Evolutionary conservation across 208 protist species (phyloP).

Genomic region (Leishmania turanica): DNA sequence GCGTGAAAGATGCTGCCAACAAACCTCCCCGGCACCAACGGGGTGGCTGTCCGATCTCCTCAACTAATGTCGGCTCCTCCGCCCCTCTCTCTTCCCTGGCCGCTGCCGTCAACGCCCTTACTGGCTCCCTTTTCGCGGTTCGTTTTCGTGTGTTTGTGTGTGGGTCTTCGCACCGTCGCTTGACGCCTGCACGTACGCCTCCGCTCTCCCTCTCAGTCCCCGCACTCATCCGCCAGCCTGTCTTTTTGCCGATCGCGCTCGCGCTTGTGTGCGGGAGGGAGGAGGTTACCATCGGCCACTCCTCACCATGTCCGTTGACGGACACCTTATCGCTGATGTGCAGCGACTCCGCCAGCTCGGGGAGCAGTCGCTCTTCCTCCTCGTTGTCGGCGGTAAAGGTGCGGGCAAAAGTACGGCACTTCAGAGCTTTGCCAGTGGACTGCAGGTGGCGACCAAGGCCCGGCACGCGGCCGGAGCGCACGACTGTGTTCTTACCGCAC

Average conservation of each 20-base stretch:
- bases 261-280: not conserved
- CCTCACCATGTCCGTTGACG: conserved; percentile 26
- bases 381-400: conserved; percentile 36
- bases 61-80: not conserved
- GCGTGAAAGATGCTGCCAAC: not conserved
- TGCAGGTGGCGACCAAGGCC: not conserved
- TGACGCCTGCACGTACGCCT: not conserved
- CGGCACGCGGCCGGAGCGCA: not conserved
- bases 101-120: not conserved
- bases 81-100: not conserved
- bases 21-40: not conserved
- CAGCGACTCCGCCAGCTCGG: conserved; percentile 19
- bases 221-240: not conserved
- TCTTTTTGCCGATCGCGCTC: not conserved
- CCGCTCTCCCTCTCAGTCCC: not conserved
- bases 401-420: conserved; percentile 34
- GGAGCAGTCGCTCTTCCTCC: conserved; percentile 25
- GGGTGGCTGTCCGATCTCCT: not conserved
- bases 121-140: not conserved
- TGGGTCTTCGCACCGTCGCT: not conserved
- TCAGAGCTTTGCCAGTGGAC: conserved; percentile 18
- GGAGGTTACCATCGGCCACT: not conserved
- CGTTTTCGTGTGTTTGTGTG: not conserved
- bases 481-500: not conserved
- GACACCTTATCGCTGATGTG: conserved; percentile 36